Evolutionary conservation across 2,329 filamentous ascomycete genomes (phyloP), one percentile per base, ranked within the genome.

Genomic region (Mycocentrospora acerina): DNA sequence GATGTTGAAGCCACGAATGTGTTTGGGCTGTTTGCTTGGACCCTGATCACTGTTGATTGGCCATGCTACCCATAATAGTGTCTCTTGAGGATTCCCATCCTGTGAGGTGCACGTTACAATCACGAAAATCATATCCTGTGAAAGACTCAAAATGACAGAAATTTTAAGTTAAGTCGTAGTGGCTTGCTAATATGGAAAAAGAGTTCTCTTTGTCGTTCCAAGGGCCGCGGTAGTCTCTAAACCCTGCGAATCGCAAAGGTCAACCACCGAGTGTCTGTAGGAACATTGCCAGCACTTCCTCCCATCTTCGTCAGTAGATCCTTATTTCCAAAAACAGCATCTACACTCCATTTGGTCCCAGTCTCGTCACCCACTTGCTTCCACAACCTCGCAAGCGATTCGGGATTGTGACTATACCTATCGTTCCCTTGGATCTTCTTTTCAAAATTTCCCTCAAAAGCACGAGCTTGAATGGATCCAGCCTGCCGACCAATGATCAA

Each of bases 401-500:
- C 62, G 7, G 40, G 44, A 37, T 70, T 65, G 39, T 73, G 70
- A 44, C 61, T 55, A 41, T 55, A 72, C 40, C 61, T 53, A 13
- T 32, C 49, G 32, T 43, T 48, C 4, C 38, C 34, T 6, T 5
- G 19, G 9, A 22, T 5, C 19, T 9, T 22, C 16, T 42, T 47
- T 15, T 55, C 49, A 2, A 53, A 33, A 12, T 46, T 30, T n/a
- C 43, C 39, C 12, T 33, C 24, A n/a, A 51, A 53, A 19, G 54
- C 56, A 6, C 60, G 62, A 11, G 66, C 45, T 19, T 60, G 37
- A 12, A 52, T 34, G 34, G 56, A 59, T 6, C 66, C 68, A 11
- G 65, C 56, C 38, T 71, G 67, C 13, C 67, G 51, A 12, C 71
- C 71, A 29, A 72, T 44, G 4, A 73, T 40, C 17, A 74, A 37